Conservation (phyloP, 148 eudicot species). For the Rhododendron henanense region DNA sequence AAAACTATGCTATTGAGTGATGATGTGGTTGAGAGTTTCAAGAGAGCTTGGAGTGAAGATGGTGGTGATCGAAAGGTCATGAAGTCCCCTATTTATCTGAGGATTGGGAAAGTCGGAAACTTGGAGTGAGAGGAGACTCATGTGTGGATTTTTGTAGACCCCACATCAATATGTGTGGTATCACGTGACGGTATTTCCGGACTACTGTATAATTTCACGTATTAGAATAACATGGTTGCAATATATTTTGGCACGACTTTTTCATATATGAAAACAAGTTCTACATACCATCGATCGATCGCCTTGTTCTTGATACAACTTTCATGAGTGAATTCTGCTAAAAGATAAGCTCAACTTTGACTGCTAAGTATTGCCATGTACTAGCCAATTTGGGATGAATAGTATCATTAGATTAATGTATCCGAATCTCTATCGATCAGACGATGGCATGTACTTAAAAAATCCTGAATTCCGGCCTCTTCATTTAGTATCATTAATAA, state of each 20-base stretch:
- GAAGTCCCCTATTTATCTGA: constrained; percentile 50
- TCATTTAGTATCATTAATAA: background rate
- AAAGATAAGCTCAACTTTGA: too few species aligned
- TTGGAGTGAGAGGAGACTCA: background rate
- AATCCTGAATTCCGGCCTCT: background rate
- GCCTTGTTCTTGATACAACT: too few species aligned
- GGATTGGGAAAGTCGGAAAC: constrained; percentile 63
- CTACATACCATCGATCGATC: too few species aligned
- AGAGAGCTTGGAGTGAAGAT: constrained; percentile 58
- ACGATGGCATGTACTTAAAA: background rate
- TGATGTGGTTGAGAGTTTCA: constrained; percentile 48
- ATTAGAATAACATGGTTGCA: background rate
- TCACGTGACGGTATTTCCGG: too few species aligned
- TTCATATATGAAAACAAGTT: too few species aligned
- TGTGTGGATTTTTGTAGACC: too few species aligned
- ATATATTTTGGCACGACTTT: background rate
- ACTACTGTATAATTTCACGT: background rate
- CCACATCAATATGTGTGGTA: too few species aligned
- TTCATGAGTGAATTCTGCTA: too few species aligned
- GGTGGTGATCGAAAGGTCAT: constrained; percentile 40
- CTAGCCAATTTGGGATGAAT: background rate
- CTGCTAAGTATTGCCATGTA: background rate
- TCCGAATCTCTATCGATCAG: background rate
- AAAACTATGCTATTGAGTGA: constrained; percentile 49
- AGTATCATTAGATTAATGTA: background rate